phyloP scores from a whole-genome alignment of 2,329 filamentous ascomycete genomes.

The Microsporum ferrugineum region DNA sequence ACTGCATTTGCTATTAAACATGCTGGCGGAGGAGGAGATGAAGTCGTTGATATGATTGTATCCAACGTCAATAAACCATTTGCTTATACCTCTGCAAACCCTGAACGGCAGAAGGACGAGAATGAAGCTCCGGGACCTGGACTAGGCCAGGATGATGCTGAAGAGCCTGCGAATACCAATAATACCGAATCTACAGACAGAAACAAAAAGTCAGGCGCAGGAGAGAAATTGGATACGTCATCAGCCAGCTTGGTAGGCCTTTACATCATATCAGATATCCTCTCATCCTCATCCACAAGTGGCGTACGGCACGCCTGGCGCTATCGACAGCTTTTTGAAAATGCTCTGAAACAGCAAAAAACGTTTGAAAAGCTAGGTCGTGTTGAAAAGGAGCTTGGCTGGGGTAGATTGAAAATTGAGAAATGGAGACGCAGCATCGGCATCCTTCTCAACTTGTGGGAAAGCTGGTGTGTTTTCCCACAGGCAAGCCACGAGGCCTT shows the following conservation, averaged over 20 bases:
- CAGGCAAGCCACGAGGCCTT: conserved; percentile 62
- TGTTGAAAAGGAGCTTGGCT: conserved; percentile 58
- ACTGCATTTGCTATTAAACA: conserved; percentile 84
- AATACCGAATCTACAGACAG: conserved; percentile 23
- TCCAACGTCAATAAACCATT: conserved; percentile 71
- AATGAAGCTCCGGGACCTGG: conserved; percentile 11
- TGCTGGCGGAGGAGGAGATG: conserved; percentile 71
- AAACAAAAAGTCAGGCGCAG: conserved; percentile 28
- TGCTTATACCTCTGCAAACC: conserved; percentile 59
- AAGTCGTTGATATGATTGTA: conserved; percentile 81
- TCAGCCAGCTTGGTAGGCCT: conserved; percentile 66
- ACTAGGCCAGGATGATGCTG: conserved; percentile 24
- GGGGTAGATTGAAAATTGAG: conserved; percentile 71
- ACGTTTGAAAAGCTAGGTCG: conserved; percentile 66
- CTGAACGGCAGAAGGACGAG: conserved; percentile 26
- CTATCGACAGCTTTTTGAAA: conserved; percentile 70
- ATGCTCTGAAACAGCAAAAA: conserved; percentile 53
- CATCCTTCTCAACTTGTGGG: conserved; percentile 58
- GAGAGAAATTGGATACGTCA: conserved; percentile 52
- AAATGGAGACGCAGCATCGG: conserved; percentile 73
- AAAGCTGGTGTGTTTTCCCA: conserved; percentile 56
- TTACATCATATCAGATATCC: conserved; percentile 68
- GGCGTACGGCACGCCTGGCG: conserved; percentile 77
- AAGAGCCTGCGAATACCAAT: conserved; percentile 20
- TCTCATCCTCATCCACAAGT: conserved; percentile 64